Base-by-base conservation (phyloP, 192 early-diverging fungal species). In the Podila horticola region DNA sequence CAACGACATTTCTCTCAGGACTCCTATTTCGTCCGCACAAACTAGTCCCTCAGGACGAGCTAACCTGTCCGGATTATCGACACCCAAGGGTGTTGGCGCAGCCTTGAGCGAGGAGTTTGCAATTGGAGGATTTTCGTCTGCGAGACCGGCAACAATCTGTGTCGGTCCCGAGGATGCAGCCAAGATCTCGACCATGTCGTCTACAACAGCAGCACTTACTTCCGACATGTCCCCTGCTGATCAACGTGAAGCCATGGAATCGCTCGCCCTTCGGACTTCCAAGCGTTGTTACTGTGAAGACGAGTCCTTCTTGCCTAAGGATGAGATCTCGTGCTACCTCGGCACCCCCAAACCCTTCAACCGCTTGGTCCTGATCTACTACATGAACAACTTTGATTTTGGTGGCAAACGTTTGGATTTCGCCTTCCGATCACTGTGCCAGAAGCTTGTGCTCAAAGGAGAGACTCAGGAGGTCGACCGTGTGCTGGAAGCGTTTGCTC, bases 391-490 rank as follows among this genome's bases (percentile, higher is more conserved):
- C 79, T 97, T 93, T 86, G 92, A 95, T 71, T 97, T 95, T 69
- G 49, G 67, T 11, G 86, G 83, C 30, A 75, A 90, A 71, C 85
- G 90, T 29, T 81, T 98, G 19, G 96, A 97, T 71, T 83, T 87
- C 64, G 94, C 93, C 15, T 93, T 98, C 63, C 86, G 96, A 79
- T 66, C 72, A 26, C 76, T 99, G 61, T 95, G 95, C 71, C 82
- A 84, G 45, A 92, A 94, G 29, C 86, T 97, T 1, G 90, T 91
- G 24, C 83, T 99, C 64, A 94, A 93, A 58, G 97, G 94, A 31
- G 97, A 99, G 83, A 91, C 96, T 19, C 97, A 99, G 79, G 89
- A 94, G 63, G 92, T 99, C 34, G 96, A 96, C 83, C 91, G 97
- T 31, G 92, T 99, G 49, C 82, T 99, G 58, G 91, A 91, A 65